A percentile compares a stretch with the other conserved stretches of the same genome.
These are phyloP conservation scores for Oryza longistaminata DNA, from an alignment of 176 grass and related monocot genomes.

Conservation along the genomic window DNA sequence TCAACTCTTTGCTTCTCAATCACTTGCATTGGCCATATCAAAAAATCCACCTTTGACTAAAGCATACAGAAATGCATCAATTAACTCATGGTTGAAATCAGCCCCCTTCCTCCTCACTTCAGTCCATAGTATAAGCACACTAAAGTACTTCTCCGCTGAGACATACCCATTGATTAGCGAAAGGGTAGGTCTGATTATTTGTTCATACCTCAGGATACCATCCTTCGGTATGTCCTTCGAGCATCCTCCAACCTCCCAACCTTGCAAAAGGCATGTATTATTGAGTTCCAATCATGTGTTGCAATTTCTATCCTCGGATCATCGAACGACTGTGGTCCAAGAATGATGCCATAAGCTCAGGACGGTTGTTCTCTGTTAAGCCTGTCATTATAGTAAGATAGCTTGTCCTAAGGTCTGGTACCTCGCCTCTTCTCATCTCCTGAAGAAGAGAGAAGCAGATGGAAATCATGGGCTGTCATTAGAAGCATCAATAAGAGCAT, in stretches of 20 bases:
- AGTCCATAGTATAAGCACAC: slow-evolving; percentile 92
- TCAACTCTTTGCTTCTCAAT: slow-evolving; percentile 89
- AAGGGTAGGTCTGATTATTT: slow-evolving; percentile 88
- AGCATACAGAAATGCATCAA: slow-evolving; percentile 89
- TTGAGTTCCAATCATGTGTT: slow-evolving; percentile 96
- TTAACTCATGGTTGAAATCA: slow-evolving; percentile 75
- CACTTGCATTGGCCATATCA: slow-evolving; percentile 92
- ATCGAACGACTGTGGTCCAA: slow-evolving; percentile 75
- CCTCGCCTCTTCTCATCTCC: slow-evolving; percentile 91
- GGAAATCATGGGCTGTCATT: slow-evolving; percentile 94
- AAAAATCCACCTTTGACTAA: slow-evolving; percentile 98
- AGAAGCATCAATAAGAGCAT: slow-evolving; percentile 88
- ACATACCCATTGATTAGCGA: slow-evolving; percentile 94
- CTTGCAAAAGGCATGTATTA: slow-evolving; percentile 95
- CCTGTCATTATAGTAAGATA: slow-evolving; percentile 99
- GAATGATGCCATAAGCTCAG: slow-evolving; percentile 95
- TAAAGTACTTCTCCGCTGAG: slow-evolving; percentile 81
- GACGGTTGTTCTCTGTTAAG: slow-evolving; percentile 85
- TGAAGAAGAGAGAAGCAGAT: slow-evolving; percentile 95
- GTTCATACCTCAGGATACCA: slow-evolving; percentile 85
- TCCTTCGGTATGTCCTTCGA: slow-evolving; percentile 82
- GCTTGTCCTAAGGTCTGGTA: slow-evolving; percentile 71
- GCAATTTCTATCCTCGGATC: slow-evolving; percentile 85
- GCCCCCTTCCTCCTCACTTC: slow-evolving; percentile 76
- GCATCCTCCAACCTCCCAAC: slow-evolving; percentile 87